Conservation (phyloP, 2,329 filamentous ascomycete genomes). For the Trichoderma hamatum region DNA sequence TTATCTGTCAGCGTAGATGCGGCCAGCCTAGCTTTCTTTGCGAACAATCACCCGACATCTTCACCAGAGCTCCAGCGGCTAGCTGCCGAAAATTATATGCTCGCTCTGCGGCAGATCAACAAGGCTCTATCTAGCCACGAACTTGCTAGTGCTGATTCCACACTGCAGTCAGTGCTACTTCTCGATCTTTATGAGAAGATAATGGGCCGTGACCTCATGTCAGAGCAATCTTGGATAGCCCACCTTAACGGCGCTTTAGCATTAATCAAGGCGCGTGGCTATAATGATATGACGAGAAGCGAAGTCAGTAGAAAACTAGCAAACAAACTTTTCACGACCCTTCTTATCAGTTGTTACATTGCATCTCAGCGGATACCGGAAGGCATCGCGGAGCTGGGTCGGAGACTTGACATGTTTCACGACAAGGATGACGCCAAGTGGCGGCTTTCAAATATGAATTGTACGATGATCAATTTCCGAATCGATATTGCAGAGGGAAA, state of each 20-base stretch:
- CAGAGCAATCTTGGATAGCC: conserved; percentile 29
- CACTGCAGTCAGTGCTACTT: conserved; percentile 34
- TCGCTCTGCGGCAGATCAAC: conserved; percentile 20
- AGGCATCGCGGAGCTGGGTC: conserved; percentile 17
- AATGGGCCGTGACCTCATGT: conserved; percentile 26
- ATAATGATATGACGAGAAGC: conserved; percentile 22
- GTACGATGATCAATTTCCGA: conserved; percentile 29
- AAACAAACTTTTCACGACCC: conserved; percentile 29
- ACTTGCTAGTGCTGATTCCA: conserved; percentile 26
- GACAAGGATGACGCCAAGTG: conserved; percentile 31
- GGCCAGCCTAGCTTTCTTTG: conserved; percentile 33
- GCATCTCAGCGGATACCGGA: conserved; percentile 27
- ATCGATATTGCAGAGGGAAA: conserved; percentile 28
- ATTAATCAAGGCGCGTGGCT: conserved; percentile 28
- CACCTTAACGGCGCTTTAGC: conserved; percentile 32
- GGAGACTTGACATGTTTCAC: conserved; percentile 21
- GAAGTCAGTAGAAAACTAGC: conserved; percentile 26
- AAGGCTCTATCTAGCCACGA: conserved; percentile 13
- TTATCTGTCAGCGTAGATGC: conserved; percentile 34
- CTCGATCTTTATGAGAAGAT: conserved; percentile 38
- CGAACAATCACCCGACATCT: conserved; percentile 12
- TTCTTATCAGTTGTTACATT: conserved; percentile 23
- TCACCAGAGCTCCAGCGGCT: conserved; percentile 16
- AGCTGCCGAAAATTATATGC: conserved; percentile 24
- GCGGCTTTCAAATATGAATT: conserved; percentile 29